Base-by-base conservation (phyloP, 305 asterid genomes). In the Withania somnifera region DNA sequence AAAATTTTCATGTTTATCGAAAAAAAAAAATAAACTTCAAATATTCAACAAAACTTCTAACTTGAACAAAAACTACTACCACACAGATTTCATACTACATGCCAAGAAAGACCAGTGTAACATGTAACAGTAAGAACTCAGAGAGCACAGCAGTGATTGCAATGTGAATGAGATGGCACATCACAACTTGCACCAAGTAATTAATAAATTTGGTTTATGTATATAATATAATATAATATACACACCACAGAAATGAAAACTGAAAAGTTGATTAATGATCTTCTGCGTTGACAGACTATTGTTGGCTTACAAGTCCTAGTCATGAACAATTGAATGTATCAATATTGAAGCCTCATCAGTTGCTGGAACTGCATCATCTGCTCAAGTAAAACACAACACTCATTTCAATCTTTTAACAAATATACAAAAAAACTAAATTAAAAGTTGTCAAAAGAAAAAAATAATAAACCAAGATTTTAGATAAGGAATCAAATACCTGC, bases 331-430 rank as follows among this genome's bases (percentile, higher is more conserved):
- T 1, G 95, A 89, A 84, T 93, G 98, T 66, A 92, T 91, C 81
- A 92, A 86, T 2, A 93, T 90, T 71, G 91, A 93, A 53, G 98
- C 97, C 85, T 93, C 98, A 11, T 93, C 98, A 2, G 91, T 79
- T 2, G 84, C 90, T 3, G 92, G 93, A 67, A 85, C 90, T 71
- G 87, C 88, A 79, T 84, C 89, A 82, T 87, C 97, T 85, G 89
- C 47, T 80, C 51, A 63, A 14, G 22, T 7, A 26, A 40, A 56
- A 68, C 7, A 17, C 0, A 60, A 15, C 2, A 60, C n/a, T 26
- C 36, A 8, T 17, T 7, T 45, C 20, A 61, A 60, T 60, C 68
- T 60, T 60, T 15, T 8, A 54, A 13, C 15, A 20, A 2, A 56
- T 10, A 19, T 20, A 15, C 56, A 51, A 50, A n/a, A n/a, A n/a